phyloP scores from a whole-genome alignment of 1,139 yeast genomes.

The Waltiozyma sp. region DNA sequence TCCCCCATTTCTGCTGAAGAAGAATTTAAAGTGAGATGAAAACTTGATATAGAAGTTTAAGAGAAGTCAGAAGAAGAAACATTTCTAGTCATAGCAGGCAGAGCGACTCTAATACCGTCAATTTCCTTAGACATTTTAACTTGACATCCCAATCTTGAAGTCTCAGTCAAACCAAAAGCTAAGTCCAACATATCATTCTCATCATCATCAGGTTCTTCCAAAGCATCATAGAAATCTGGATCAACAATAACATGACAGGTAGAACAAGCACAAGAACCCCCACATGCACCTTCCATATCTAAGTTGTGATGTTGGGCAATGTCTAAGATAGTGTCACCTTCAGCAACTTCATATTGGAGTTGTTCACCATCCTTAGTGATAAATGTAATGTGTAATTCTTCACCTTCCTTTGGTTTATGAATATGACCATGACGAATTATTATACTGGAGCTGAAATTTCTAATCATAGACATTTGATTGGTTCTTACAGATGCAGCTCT shows the following conservation, averaged over 20 bases:
- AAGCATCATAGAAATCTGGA: slow-evolving; percentile 81
- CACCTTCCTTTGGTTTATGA: slow-evolving; percentile 86
- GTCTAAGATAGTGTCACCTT: slow-evolving; percentile 84
- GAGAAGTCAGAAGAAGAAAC: slow-evolving; percentile 67
- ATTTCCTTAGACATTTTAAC: slow-evolving; percentile 79
- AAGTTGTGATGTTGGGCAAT: slow-evolving; percentile 89
- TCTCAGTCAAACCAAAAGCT: slow-evolving; percentile 93
- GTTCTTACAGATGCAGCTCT: slow-evolving; percentile 1
- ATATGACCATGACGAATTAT: slow-evolving; percentile 60
- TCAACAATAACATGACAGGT: slow-evolving; percentile 95
- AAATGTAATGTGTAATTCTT: slow-evolving; percentile 77
- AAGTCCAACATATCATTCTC: slow-evolving; percentile 97
- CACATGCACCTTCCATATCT: slow-evolving; percentile 98
- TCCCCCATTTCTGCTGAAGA: too few species aligned
- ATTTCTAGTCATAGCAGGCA: slow-evolving; percentile 96
- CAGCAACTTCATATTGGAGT: slow-evolving; percentile 72
- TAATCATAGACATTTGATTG: slow-evolving; percentile 12
- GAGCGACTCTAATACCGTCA: slow-evolving; percentile 90
- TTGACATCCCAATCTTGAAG: slow-evolving; percentile 94
- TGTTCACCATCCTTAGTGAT: slow-evolving; percentile 88
- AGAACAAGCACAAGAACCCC: slow-evolving; percentile 98
- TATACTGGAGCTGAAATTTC: slow-evolving; percentile 14
- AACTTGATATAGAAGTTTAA: slow-evolving; percentile 1
- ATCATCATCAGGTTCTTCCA: slow-evolving; percentile 95
- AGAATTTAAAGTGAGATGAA: too few species aligned